Evolutionary conservation across 768 basidiomycete species (phyloP).

Genomic region (Leccinum broughii): DNA sequence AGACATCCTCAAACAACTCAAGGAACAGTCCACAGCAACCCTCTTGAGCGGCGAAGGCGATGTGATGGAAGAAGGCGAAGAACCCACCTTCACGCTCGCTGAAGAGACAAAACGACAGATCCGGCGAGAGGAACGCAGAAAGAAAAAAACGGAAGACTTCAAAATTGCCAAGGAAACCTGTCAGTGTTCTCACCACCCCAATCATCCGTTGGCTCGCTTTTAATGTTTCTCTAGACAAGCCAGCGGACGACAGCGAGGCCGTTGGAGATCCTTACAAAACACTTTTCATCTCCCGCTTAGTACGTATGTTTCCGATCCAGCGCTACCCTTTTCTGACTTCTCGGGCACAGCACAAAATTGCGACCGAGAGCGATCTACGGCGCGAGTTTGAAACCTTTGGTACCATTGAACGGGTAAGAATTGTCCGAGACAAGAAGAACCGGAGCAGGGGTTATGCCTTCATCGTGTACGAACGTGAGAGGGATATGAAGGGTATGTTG

Average conservation of each 20-base stretch:
- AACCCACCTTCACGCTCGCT: constrained; percentile 75
- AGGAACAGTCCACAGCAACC: constrained; percentile 73
- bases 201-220: constrained; percentile 8
- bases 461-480: constrained; percentile 95
- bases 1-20: constrained; percentile 65
- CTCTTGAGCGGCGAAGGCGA: constrained; percentile 62
- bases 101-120: constrained; percentile 84
- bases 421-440: constrained; percentile 88
- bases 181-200: constrained; percentile 41
- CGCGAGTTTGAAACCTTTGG: constrained; percentile 97
- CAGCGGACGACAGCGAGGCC: constrained; percentile 86
- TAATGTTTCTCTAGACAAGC: constrained; percentile 67
- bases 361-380: constrained; percentile 88
- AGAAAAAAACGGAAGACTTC: constrained; percentile 72
- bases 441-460: constrained; percentile 94
- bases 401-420: constrained; percentile 89
- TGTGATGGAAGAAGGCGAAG: constrained; percentile 82
- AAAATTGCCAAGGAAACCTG: constrained; percentile 83
- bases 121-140: constrained; percentile 74
- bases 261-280: constrained; percentile 98
- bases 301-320: constrained; percentile 34
- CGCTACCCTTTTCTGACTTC: constrained; percentile 15
- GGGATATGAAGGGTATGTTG: constrained; percentile 94
- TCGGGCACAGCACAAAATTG: constrained; percentile 74
- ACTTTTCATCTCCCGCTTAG: constrained; percentile 91